These are phyloP conservation scores for Gossypium trilobum DNA, from an alignment of 441 rosid species.

Conservation along the genomic window DNA sequence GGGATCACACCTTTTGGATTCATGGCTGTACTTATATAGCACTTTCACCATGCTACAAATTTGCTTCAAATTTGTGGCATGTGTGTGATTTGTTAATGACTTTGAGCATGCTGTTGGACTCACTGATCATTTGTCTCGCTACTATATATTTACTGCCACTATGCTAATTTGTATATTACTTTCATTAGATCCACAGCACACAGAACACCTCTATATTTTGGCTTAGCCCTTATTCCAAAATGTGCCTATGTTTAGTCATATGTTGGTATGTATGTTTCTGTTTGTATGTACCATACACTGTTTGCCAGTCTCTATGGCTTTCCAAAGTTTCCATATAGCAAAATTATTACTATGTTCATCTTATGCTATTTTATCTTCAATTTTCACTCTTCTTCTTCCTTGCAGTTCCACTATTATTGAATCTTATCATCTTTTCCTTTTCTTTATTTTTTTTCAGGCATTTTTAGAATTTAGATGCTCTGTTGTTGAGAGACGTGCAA, in stretches of 20 bases:
- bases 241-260: background rate
- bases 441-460: slow-evolving; percentile 37
- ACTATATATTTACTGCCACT: background rate
- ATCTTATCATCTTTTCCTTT: slow-evolving; percentile 2
- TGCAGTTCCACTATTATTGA: background rate
- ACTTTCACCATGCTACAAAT: background rate
- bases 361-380: background rate
- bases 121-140: background rate
- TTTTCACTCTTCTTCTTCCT: background rate
- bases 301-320: background rate
- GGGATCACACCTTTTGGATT: background rate
- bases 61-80: background rate
- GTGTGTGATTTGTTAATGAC: background rate
- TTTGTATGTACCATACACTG: background rate
- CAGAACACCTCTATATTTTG: background rate
- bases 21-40: background rate
- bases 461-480: slow-evolving; percentile 88
- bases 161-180: background rate
- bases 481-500: slow-evolving; percentile 82
- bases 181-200: background rate
- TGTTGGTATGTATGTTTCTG: background rate
- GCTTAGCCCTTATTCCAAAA: background rate
- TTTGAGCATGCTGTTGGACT: background rate
- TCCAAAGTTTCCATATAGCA: background rate
- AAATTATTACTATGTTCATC: background rate